Conservation (phyloP, 305 asterid species). For the Rubia tinctorum region DNA sequence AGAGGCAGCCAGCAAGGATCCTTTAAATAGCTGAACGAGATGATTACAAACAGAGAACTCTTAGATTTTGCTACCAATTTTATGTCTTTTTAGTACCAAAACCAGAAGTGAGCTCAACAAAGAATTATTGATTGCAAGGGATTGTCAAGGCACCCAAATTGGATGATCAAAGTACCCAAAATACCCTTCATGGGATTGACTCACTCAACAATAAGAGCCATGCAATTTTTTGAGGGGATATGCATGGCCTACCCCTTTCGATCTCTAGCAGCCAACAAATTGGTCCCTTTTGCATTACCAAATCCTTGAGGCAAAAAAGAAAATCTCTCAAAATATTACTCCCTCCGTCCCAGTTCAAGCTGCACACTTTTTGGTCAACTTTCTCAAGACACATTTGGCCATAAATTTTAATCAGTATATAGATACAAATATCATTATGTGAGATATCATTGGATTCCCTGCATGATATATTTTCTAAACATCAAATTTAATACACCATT, state of each 20-base stretch:
- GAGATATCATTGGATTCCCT: no score
- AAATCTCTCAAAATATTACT: not conserved
- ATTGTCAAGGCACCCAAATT: constrained; percentile 26
- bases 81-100: not conserved
- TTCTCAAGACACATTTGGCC: no score
- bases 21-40: no score
- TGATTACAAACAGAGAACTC: no score
- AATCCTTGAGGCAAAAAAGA: not conserved
- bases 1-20: no score
- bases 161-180: constrained; percentile 27
- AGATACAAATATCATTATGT: no score
- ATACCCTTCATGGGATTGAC: constrained; percentile 20
- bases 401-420: no score
- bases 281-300: not conserved
- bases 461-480: no score
- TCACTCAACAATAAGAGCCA: not conserved
- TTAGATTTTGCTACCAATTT: not conserved
- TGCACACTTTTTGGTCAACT: no score
- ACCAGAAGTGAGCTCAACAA: constrained; percentile 7
- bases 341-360: no score
- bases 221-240: not conserved
- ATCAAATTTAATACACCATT: no score
- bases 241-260: not conserved
- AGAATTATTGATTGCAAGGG: constrained; percentile 24
- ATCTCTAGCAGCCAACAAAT: not conserved